Base-by-base conservation (phyloP, 2,329 filamentous ascomycete species). In the Penicillium sp. region DNA sequence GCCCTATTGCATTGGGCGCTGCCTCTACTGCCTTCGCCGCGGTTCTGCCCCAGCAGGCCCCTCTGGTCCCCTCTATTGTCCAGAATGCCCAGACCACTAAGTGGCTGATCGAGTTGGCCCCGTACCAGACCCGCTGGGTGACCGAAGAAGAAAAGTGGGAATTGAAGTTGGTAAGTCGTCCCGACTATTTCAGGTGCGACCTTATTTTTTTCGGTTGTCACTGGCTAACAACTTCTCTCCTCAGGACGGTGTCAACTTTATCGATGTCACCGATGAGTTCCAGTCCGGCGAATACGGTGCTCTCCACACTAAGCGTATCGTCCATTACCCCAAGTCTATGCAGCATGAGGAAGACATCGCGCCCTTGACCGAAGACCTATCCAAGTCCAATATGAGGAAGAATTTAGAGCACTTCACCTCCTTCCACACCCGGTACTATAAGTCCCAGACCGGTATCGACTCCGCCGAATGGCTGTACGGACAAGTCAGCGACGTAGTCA, bases 61-160 rank as follows among this genome's bases (percentile, higher is more conserved):
- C 60, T 26, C 53, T 72, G 45, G 45, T 45, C 53, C 51, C 64
- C 49, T 51, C 61, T 51, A 51, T 63, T 28, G 57, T 62, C 13
- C 61, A 67, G 38, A 63, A 66, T 53, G 52, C 65, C 10, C 59
- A 65, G n/a, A 82, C 87, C 64, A 50, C 55, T 16, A 79, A 79
- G 62, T 94, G 82, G 71, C 80, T 95, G 43, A 85, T 99, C 58
- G 92, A 97, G 77, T 80, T 94, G 24, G 82, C 84, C n/a, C 90
- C 90, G 3, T 90, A 89, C 51, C 81, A 93, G 69, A 92, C 86
- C 23, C 79, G 82, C 79, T 94, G 89, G 88, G 87, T 96, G 29
- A 95, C 90, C 0, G 93, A 97, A 66, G 89, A 96, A 33, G 86
- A 96, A 76, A 99, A 97, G 75, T 96, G 93, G 91, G 85, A 87